phyloP scores from a whole-genome alignment of 2,329 filamentous ascomycete species.

The Coniella vitis region DNA sequence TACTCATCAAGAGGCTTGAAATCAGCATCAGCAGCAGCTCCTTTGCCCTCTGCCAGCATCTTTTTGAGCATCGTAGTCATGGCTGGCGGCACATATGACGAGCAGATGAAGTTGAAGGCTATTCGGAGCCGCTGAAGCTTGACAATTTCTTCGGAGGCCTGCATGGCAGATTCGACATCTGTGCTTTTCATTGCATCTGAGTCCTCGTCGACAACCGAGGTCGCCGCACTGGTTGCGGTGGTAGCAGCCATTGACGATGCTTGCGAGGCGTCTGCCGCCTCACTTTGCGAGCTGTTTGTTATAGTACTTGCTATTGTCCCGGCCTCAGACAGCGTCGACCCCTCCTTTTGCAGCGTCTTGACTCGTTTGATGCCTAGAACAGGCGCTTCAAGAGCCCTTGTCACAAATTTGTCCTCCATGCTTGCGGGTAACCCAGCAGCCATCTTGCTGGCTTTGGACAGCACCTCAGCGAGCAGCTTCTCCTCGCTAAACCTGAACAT shows the following conservation, averaged over 20 bases:
- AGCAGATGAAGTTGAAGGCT: slow-evolving; percentile 57
- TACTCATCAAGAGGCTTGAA: slow-evolving; percentile 69
- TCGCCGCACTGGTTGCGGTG: slow-evolving; percentile 31
- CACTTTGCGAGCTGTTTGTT: slow-evolving; percentile 2
- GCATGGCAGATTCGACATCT: slow-evolving; percentile 35
- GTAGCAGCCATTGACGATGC: slow-evolving; percentile 28
- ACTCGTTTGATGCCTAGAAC: slow-evolving; percentile 59
- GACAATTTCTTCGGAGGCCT: slow-evolving; percentile 41
- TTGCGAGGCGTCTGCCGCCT: slow-evolving; percentile 31
- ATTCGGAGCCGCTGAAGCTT: slow-evolving; percentile 58
- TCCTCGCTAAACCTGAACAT: slow-evolving; percentile 75
- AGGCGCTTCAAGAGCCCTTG: slow-evolving; percentile 67
- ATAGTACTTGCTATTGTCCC: neutral
- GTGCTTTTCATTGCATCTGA: slow-evolving; percentile 17
- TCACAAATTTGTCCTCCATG: slow-evolving; percentile 81
- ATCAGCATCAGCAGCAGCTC: slow-evolving; percentile 40
- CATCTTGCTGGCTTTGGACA: slow-evolving; percentile 67
- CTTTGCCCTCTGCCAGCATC: slow-evolving; percentile 25
- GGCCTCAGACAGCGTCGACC: slow-evolving; percentile 23
- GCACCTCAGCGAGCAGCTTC: slow-evolving; percentile 60
- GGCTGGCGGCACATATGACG: slow-evolving; percentile 48
- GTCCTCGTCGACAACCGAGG: slow-evolving; percentile 33
- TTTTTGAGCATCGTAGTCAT: slow-evolving; percentile 37
- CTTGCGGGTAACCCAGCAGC: slow-evolving; percentile 64
- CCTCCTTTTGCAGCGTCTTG: slow-evolving; percentile 24